Evolutionary conservation across 1,139 yeast species (phyloP).

Genomic region (Diutina catenulata): DNA sequence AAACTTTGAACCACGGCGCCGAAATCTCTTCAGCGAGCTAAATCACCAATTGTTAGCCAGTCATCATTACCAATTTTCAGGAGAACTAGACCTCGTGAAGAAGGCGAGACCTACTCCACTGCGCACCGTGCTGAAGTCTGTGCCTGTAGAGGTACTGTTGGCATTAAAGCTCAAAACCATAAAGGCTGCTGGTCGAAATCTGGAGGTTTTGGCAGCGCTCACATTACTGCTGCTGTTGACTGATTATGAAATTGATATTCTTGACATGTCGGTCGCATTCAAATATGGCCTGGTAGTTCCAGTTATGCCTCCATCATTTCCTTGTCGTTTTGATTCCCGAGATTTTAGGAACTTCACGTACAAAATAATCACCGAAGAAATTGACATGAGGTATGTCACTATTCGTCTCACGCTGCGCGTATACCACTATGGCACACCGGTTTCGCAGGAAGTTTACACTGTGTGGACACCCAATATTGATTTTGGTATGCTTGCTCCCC

Average conservation of each 20-base stretch:
- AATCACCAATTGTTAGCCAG: neutral
- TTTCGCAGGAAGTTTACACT: slow-evolving; percentile 32
- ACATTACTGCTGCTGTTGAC: neutral
- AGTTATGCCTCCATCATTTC: slow-evolving; percentile 12
- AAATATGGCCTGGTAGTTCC: slow-evolving; percentile 5
- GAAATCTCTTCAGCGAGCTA: neutral
- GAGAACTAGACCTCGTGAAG: neutral
- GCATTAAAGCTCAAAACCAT: neutral
- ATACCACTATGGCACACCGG: slow-evolving; percentile 9
- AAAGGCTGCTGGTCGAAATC: slow-evolving; percentile 4
- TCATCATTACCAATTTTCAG: neutral
- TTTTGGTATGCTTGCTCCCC: slow-evolving; percentile 37
- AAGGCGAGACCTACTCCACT: too few relatives aligned
- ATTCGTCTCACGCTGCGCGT: slow-evolving; percentile 10
- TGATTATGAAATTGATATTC: neutral
- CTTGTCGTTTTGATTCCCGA: slow-evolving; percentile 18
- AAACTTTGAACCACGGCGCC: slow-evolving; percentile 1
- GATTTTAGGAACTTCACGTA: slow-evolving; percentile 34
- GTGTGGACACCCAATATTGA: slow-evolving; percentile 54
- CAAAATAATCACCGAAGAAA: slow-evolving; percentile 24
- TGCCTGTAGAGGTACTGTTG: neutral
- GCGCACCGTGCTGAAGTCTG: neutral
- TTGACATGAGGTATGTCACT: slow-evolving; percentile 9
- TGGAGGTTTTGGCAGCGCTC: slow-evolving; percentile 1
- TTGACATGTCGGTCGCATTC: neutral